These are phyloP conservation scores for Stromatinia cepivora DNA, from an alignment of 2,329 filamentous ascomycete species.

Conservation along the genomic window DNA sequence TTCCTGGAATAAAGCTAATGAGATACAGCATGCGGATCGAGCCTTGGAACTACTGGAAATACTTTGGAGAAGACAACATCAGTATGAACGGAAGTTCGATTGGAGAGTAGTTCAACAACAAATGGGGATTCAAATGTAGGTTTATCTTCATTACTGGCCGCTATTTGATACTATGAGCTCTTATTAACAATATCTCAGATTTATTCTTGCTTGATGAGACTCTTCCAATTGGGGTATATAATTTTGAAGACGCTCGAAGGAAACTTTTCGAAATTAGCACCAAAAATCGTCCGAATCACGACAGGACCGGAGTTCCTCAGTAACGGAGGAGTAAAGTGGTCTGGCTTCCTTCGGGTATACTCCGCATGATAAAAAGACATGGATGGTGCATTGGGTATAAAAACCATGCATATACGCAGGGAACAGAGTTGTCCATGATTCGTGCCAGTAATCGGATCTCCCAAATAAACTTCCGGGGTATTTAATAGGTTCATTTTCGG, in stretches of 20 bases:
- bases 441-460: not conserved
- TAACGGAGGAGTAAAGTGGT: not conserved
- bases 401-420: not conserved
- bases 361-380: not conserved
- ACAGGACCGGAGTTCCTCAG: slow-evolving; percentile 4
- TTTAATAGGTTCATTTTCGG: not conserved
- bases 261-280: no score
- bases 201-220: slow-evolving; percentile 18
- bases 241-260: not conserved
- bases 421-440: not conserved
- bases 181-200: slow-evolving; percentile 19
- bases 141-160: slow-evolving; percentile 5
- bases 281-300: not conserved
- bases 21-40: slow-evolving; percentile 38
- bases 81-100: slow-evolving; percentile 37
- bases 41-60: slow-evolving; percentile 38
- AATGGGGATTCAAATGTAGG: slow-evolving; percentile 39
- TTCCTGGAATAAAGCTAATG: slow-evolving; percentile 16
- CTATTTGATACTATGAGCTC: not conserved
- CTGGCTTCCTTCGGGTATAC: not conserved
- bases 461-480: not conserved
- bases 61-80: slow-evolving; percentile 39
- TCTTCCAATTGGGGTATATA: not conserved
- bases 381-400: not conserved
- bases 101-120: slow-evolving; percentile 40